Evolutionary conservation across 768 basidiomycete species (phyloP).

Genomic region (Kwoniella mangroviensis): DNA sequence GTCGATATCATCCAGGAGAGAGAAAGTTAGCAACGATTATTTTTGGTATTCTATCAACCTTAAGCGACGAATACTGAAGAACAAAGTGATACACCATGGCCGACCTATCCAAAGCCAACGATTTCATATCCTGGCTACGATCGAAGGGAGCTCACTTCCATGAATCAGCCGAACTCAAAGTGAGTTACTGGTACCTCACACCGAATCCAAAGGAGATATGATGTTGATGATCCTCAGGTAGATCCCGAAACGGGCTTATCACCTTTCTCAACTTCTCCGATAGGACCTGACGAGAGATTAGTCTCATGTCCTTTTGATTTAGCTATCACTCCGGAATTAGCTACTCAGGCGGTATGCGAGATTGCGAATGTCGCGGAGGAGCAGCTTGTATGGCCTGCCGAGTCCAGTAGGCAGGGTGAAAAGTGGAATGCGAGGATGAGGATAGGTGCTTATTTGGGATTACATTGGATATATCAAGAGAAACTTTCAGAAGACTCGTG

Average conservation of each 20-base stretch:
- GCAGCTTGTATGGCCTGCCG: constrained; percentile 33
- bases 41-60: background rate
- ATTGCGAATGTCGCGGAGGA: constrained; percentile 9
- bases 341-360: constrained; percentile 33
- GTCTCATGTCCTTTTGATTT: constrained; percentile 56
- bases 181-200: constrained; percentile 6
- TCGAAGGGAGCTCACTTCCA: constrained; percentile 22
- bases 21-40: too few relatives aligned
- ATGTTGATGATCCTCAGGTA: constrained; percentile 17
- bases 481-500: background rate
- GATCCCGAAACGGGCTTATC: constrained; percentile 44
- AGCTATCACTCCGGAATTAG: constrained; percentile 53
- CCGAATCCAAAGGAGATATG: background rate
- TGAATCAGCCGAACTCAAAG: constrained; percentile 18
- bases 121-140: constrained; percentile 14
- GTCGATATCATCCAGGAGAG: too few relatives aligned
- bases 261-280: constrained; percentile 34
- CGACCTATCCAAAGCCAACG: constrained; percentile 4
- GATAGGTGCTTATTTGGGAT: constrained; percentile 50
- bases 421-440: constrained; percentile 49
- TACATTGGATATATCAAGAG: constrained; percentile 48
- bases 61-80: background rate
- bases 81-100: constrained; percentile 1
- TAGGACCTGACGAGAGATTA: constrained; percentile 37
- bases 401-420: constrained; percentile 22